Evolutionary conservation across 768 basidiomycete species (phyloP).

Genomic region (Vishniacozyma victoriae): DNA sequence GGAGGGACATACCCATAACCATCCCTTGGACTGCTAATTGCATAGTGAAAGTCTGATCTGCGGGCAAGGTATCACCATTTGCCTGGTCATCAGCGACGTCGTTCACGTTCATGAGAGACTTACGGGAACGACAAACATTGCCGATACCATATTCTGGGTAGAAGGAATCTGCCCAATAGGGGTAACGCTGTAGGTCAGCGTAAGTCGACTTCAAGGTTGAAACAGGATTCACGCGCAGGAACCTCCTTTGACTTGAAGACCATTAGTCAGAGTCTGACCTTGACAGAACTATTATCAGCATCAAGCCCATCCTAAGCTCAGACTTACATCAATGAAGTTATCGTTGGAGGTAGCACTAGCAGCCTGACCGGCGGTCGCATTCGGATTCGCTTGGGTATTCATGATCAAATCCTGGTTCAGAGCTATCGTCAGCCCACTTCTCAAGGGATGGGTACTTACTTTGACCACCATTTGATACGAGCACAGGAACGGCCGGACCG

Average conservation of each 20-base stretch:
- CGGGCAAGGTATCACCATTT: conserved; percentile 47
- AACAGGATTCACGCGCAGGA: conserved; percentile 20
- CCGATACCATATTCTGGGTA: conserved; percentile 47
- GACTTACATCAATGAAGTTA: conserved; percentile 51
- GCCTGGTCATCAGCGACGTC: not conserved
- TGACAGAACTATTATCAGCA: conserved; percentile 40
- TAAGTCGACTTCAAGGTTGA: conserved; percentile 13
- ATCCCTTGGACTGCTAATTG: conserved; percentile 51
- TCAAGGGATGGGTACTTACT: conserved; percentile 11
- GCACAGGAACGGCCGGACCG: conserved; percentile 29
- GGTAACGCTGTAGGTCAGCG: conserved; percentile 1
- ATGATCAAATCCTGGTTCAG: conserved; percentile 14
- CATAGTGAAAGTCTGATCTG: conserved; percentile 55
- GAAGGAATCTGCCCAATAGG: conserved; percentile 36
- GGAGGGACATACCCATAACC: not conserved
- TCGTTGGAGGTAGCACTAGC: conserved; percentile 56
- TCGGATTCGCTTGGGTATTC: conserved; percentile 14
- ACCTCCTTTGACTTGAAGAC: conserved; percentile 47
- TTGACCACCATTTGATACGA: conserved; percentile 16
- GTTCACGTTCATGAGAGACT: conserved; percentile 12
- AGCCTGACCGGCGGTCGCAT: conserved; percentile 50
- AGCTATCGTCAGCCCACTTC: conserved; percentile 3
- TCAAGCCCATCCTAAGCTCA: conserved; percentile 46
- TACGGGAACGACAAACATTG: conserved; percentile 52
- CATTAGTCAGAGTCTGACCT: conserved; percentile 56